Evolutionary conservation across 2,329 filamentous ascomycete genomes (phyloP).

Genomic region (Diaporthe helianthi): DNA sequence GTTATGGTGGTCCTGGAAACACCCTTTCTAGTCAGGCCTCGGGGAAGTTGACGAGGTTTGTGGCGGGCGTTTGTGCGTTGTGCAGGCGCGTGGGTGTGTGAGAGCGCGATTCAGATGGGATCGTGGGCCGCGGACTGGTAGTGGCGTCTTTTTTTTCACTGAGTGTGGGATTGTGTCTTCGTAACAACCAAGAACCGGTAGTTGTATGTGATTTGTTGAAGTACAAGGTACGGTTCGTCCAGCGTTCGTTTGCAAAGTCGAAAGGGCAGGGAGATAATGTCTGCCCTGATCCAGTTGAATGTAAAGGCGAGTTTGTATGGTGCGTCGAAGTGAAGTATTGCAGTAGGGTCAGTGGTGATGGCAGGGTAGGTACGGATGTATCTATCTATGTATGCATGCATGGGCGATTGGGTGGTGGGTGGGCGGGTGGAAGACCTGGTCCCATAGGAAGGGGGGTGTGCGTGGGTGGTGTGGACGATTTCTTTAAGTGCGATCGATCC

Average conservation of each 20-base stretch:
- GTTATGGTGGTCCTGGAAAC: neutral
- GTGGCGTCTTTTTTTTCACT: constrained; percentile 1
- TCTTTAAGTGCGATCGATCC: constrained; percentile 34
- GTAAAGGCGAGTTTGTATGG: constrained; percentile 23
- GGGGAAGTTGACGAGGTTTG: neutral
- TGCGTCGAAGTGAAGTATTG: constrained; percentile 29
- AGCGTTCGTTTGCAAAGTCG: constrained; percentile 31
- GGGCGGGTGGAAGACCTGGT: constrained; percentile 31
- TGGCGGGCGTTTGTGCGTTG: neutral
- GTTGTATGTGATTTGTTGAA: constrained; percentile 21
- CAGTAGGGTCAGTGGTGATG: neutral
- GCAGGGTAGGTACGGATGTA: constrained; percentile 25
- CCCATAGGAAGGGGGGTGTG: constrained; percentile 24
- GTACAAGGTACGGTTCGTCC: constrained; percentile 31
- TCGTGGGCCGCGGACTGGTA: constrained; percentile 22
- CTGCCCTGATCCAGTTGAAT: constrained; percentile 25
- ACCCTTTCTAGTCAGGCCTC: neutral
- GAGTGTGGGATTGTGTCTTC: neutral
- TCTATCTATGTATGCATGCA: constrained; percentile 21
- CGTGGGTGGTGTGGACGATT: constrained; percentile 29
- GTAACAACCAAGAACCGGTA: constrained; percentile 27
- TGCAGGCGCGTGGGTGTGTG: neutral
- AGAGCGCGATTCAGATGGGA: neutral
- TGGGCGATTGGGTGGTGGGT: constrained; percentile 32
- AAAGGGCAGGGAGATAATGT: constrained; percentile 15